Evolutionary conservation across 2,329 filamentous ascomycete species (phyloP).

Genomic region (Arthroderma uncinatum): DNA sequence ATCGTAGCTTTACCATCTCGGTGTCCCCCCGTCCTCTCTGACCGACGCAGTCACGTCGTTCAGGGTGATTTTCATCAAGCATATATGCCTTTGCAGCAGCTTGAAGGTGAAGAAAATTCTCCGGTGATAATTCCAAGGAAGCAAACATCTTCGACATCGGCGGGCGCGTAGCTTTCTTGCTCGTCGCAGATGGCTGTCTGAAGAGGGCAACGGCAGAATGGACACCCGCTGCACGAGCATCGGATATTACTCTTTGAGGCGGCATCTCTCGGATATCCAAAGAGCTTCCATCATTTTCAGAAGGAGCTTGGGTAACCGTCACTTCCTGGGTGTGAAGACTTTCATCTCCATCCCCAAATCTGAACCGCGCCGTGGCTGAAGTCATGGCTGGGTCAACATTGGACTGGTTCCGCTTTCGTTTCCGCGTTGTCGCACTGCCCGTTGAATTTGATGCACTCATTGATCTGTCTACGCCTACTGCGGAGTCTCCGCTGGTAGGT

Average conservation of each 20-base stretch:
- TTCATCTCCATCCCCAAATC: constrained; percentile 17
- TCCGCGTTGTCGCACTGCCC: constrained; percentile 5
- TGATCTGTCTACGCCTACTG: constrained; percentile 15
- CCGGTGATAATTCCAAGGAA: constrained; percentile 45
- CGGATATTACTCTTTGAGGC: constrained; percentile 29
- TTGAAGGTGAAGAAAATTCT: constrained; percentile 46
- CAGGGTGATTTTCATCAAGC: constrained; percentile 44
- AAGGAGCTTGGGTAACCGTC: constrained; percentile 9
- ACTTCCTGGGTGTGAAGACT: constrained; percentile 15
- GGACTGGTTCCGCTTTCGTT: constrained; percentile 11
- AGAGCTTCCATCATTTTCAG: constrained; percentile 20
- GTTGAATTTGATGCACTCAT: not conserved
- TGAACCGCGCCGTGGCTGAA: not conserved
- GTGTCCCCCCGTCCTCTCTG: constrained; percentile 45
- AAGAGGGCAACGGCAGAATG: constrained; percentile 46
- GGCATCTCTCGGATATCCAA: constrained; percentile 30
- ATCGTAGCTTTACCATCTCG: constrained; percentile 45
- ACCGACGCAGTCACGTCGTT: constrained; percentile 47
- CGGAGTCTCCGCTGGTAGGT: constrained; percentile 11
- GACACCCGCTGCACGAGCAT: constrained; percentile 40
- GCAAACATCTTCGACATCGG: constrained; percentile 48
- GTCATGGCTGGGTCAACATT: constrained; percentile 17
- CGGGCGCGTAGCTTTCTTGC: constrained; percentile 47
- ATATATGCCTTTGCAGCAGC: constrained; percentile 47
- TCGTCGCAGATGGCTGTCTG: constrained; percentile 36